Base-by-base conservation (phyloP, 257 asterid species). In the Nicotiana sylvestris region DNA sequence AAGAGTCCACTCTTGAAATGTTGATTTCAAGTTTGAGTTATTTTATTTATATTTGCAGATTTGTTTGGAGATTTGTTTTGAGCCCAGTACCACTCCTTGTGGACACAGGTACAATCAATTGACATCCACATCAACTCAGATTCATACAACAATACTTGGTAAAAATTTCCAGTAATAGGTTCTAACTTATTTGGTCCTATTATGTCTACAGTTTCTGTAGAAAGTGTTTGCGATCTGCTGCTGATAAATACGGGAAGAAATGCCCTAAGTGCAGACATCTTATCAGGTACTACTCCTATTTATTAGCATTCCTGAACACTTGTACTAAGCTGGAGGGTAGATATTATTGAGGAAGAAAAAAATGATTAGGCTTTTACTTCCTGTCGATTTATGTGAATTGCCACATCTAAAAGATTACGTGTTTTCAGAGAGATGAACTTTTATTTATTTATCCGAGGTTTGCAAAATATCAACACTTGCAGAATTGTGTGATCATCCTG, bases 241-340 rank as follows among this genome's bases (percentile, higher is more conserved):
- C 97, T 62, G 98, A 95, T 53, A 95, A 86, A 84, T 95, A 98
- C 68, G 98, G 99, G 77, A 93, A 92, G 91, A 87, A 78, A 87
- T 95, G 99, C 86, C 98, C 99, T 7, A 95, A 95, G 80, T 95
- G 99, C 90, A 91, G 98, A 89, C 93, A 95, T 80, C 91, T 91
- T 80, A 90, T 93, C 66, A 92, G 99, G 99, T 91, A 85, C 43
- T 35, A 35, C 43, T 35, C 5, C 43, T 35, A 35, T 35, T 35
- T 35, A 35, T 35, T 35, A 35, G 43, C 8, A 35, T 35, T 35
- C 7, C 7, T 7, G 43, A 35, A 5, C 7, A 35, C 43, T 35
- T 35, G 1, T 35, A 35, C 7, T 35, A 35, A 6, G 43, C 7
- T 5, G 43, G 43, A 35, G 43, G 43, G 43, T 6, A 35, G 43